These are phyloP conservation scores for Pseudoneurospora amorphoporcata DNA, from an alignment of 495 filamentous ascomycete genomes.

Conservation along the genomic window DNA sequence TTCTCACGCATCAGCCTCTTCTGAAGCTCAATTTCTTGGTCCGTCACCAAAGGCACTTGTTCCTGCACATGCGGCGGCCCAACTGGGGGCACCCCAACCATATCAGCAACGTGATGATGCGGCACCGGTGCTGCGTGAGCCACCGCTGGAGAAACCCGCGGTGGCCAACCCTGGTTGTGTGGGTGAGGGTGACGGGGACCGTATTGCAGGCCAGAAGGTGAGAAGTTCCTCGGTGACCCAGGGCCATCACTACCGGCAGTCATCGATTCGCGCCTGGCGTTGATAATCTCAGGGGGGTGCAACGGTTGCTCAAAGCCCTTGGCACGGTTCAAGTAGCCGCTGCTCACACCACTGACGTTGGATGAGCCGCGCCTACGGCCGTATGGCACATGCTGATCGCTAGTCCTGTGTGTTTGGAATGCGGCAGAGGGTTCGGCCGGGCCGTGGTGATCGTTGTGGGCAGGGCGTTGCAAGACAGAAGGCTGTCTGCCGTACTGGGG, in stretches of 20 bases:
- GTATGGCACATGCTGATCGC: constrained; percentile 61
- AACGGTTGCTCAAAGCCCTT: constrained; percentile 36
- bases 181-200: constrained; percentile 24
- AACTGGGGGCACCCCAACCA: not conserved
- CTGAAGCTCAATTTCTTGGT: constrained; percentile 58
- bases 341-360: constrained; percentile 87
- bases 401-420: constrained; percentile 73
- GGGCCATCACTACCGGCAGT: constrained; percentile 37
- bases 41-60: constrained; percentile 25
- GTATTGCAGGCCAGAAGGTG: constrained; percentile 23
- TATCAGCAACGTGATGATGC: constrained; percentile 22
- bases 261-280: constrained; percentile 33
- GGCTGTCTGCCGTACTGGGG: constrained; percentile 56
- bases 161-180: constrained; percentile 35
- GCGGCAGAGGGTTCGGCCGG: constrained; percentile 87
- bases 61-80: constrained; percentile 14
- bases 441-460: constrained; percentile 43
- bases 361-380: constrained; percentile 80
- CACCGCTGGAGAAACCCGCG: constrained; percentile 38
- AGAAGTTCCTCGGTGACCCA: constrained; percentile 34
- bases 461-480: constrained; percentile 63
- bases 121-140: constrained; percentile 40
- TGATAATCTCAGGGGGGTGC: constrained; percentile 35
- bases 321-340: constrained; percentile 44
- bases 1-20: constrained; percentile 79